Evolutionary conservation across 1,284 basidiomycete species (phyloP).

Genomic region (Heterobasidion annosum): DNA sequence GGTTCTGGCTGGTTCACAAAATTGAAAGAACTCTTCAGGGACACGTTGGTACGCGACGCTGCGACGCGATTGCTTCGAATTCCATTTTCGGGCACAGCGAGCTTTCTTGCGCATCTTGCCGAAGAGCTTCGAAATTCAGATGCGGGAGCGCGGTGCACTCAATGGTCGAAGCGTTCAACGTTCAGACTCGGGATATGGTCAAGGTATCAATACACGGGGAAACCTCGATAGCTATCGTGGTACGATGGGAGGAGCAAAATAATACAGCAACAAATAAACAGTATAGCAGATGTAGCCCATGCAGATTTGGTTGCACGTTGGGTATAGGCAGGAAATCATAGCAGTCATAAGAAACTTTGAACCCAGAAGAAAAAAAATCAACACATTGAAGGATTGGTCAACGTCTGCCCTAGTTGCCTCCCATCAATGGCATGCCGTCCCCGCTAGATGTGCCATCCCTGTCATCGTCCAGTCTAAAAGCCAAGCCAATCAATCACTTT

Average conservation of each 20-base stretch:
- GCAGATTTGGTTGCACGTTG: not conserved
- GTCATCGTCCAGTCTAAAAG: slow-evolving; percentile 61
- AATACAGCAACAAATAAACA: not conserved
- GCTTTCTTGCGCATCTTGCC: not conserved
- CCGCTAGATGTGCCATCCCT: slow-evolving; percentile 51
- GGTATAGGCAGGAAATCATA: not conserved
- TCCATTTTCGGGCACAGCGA: not conserved
- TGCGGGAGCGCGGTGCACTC: not conserved
- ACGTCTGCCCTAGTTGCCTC: slow-evolving; percentile 21
- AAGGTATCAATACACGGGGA: not conserved
- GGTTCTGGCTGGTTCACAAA: not conserved
- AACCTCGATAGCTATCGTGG: not conserved
- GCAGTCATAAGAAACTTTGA: not conserved
- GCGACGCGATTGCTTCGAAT: not conserved
- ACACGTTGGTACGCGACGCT: too few relatives aligned
- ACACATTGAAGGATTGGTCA: not conserved
- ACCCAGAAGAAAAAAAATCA: not conserved
- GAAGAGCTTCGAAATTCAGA: not conserved
- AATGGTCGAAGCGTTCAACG: not conserved
- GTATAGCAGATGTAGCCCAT: not conserved
- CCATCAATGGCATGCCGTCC: slow-evolving; percentile 39
- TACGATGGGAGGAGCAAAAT: not conserved
- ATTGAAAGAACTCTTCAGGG: too few relatives aligned
- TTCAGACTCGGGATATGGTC: not conserved
- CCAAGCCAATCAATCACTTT: slow-evolving; percentile 8